Percentiles rank a stretch among this genome's conserved stretches.
phyloP scores from a whole-genome alignment of 257 asterid genomes.

The Nicotiana sylvestris region DNA sequence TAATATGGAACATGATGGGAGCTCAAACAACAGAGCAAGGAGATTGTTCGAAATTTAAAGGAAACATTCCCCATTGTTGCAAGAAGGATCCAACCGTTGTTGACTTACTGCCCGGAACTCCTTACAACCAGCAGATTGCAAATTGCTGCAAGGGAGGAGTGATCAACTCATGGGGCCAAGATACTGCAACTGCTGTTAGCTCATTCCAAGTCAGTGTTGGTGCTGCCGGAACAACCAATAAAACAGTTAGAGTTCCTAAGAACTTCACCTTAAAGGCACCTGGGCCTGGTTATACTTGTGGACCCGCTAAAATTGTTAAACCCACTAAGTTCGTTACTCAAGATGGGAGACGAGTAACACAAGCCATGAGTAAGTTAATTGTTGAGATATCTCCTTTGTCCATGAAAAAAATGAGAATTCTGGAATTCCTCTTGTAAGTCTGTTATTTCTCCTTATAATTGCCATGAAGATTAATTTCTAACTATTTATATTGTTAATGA shows the following conservation, averaged over 20 bases:
- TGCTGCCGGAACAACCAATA: conserved; percentile 59
- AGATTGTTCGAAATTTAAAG: conserved; percentile 55
- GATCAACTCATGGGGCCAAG: conserved; percentile 59
- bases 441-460: neutral
- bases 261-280: conserved; percentile 71
- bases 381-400: neutral
- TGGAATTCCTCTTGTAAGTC: neutral
- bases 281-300: conserved; percentile 74
- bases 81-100: conserved; percentile 62
- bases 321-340: conserved; percentile 40
- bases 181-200: conserved; percentile 55
- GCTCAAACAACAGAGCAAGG: conserved; percentile 58
- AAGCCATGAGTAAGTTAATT: conserved; percentile 65
- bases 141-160: conserved; percentile 85
- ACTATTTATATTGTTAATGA: conserved; percentile 18
- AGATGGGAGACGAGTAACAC: conserved; percentile 65
- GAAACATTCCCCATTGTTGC: conserved; percentile 55
- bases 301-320: conserved; percentile 58
- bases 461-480: neutral
- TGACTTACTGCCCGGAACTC: conserved; percentile 67
- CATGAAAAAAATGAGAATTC: neutral
- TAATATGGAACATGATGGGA: conserved; percentile 60
- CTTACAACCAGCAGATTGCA: conserved; percentile 71
- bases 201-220: conserved; percentile 69
- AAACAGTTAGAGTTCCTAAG: conserved; percentile 56